Conservation (phyloP, 2,329 filamentous ascomycete genomes). For the Verticillium longisporum region DNA sequence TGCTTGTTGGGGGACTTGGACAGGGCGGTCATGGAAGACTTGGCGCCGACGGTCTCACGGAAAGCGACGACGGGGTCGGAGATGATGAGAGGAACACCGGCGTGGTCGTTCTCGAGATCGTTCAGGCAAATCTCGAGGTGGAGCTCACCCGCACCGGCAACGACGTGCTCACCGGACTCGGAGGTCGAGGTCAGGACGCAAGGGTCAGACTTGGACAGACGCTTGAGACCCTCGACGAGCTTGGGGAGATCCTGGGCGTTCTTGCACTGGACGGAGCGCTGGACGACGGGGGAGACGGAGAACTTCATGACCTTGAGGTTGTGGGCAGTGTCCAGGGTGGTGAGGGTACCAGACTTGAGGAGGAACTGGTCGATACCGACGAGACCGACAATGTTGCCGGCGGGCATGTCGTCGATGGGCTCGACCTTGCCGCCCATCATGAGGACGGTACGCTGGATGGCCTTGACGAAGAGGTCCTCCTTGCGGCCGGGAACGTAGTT, state of each 20-base stretch:
- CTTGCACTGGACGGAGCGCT: constrained; percentile 98
- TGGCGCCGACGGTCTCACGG: constrained; percentile 85
- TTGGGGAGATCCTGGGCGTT: constrained; percentile 99
- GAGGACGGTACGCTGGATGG: constrained; percentile 98
- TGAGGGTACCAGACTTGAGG: constrained; percentile 99
- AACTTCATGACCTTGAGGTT: constrained; percentile 99
- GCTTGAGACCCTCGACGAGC: constrained; percentile 99
- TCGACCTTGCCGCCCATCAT: constrained; percentile 99
- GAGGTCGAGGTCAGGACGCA: constrained; percentile 88
- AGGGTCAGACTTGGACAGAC: constrained; percentile 99
- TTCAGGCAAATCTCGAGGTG: constrained; percentile 99
- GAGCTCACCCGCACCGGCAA: constrained; percentile 98
- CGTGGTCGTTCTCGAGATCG: constrained; percentile 99
- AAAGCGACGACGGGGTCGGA: constrained; percentile 98
- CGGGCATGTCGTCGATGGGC: constrained; percentile 97
- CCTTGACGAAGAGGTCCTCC: constrained; percentile 99
- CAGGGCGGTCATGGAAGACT: constrained; percentile 90
- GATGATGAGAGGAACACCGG: constrained; percentile 93
- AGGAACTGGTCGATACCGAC: constrained; percentile 99
- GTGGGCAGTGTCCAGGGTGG: constrained; percentile 94
- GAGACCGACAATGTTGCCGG: constrained; percentile 99
- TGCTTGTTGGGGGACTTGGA: constrained; percentile 99
- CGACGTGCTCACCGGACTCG: constrained; percentile 96
- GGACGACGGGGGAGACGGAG: constrained; percentile 98
- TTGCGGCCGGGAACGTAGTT: constrained; percentile 98